These are phyloP conservation scores for Phytomonas sp. DNA, from an alignment of 208 protist species.

Conservation along the genomic window DNA sequence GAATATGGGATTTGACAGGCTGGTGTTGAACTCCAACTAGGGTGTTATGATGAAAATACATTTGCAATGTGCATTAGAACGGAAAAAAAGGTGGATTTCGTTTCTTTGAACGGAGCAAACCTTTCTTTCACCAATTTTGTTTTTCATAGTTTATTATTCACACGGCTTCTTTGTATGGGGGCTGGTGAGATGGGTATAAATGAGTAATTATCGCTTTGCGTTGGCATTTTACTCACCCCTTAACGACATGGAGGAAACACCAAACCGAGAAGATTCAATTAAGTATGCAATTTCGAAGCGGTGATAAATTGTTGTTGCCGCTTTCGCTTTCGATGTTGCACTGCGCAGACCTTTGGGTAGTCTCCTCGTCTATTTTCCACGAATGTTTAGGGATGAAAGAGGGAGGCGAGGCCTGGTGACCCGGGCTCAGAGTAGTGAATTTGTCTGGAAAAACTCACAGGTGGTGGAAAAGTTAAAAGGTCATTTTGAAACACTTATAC, in stretches of 20 bases:
- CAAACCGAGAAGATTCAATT: background rate
- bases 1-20: slow-evolving; percentile 40
- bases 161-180: background rate
- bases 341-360: background rate
- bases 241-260: background rate
- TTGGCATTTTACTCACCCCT: background rate
- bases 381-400: background rate
- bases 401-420: background rate
- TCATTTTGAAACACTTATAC: background rate
- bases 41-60: background rate
- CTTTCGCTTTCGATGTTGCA: background rate
- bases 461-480: background rate
- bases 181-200: background rate
- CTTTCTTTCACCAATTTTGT: background rate
- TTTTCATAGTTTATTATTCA: slow-evolving; percentile 9
- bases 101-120: background rate
- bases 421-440: background rate
- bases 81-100: background rate
- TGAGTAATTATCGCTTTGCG: background rate
- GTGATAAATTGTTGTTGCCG: background rate
- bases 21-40: slow-evolving; percentile 55
- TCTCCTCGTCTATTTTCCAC: background rate
- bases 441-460: background rate
- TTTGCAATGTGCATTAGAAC: background rate
- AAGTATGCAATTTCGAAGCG: background rate